phyloP scores from a whole-genome alignment of 176 grass and related monocot species.

The Hordeum marinum region DNA sequence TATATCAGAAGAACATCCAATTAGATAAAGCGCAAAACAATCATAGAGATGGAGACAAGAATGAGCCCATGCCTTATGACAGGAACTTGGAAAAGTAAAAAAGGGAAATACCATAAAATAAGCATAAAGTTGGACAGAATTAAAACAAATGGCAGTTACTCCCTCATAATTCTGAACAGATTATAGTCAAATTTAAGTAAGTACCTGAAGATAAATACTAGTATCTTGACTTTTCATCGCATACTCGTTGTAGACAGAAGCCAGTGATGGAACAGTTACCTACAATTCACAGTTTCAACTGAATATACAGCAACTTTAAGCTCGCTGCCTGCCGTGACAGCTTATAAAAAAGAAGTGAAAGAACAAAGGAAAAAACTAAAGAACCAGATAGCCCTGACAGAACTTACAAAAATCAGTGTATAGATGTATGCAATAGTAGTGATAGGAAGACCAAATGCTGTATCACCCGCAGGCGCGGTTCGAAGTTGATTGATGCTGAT shows the following conservation, averaged over 20 bases:
- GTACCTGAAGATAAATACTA: slow-evolving; percentile 99
- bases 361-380: background rate
- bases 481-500: slow-evolving; percentile 98
- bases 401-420: slow-evolving; percentile 94
- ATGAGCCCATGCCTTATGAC: background rate
- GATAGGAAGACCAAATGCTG: slow-evolving; percentile 65
- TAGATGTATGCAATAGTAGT: slow-evolving; percentile 86
- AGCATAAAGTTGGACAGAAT: background rate
- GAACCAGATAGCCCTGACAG: background rate
- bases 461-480: slow-evolving; percentile 57
- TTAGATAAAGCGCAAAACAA: background rate
- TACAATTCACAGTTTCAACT: slow-evolving; percentile 24
- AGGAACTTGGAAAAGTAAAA: slow-evolving; percentile 6
- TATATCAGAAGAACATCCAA: slow-evolving; percentile 5
- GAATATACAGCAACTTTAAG: slow-evolving; percentile 11
- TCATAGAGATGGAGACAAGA: background rate
- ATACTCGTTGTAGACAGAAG: slow-evolving; percentile 98
- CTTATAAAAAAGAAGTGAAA: slow-evolving; percentile 10
- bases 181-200: background rate
- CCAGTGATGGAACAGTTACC: slow-evolving; percentile 96
- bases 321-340: background rate
- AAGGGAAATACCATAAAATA: slow-evolving; percentile 3
- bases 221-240: slow-evolving; percentile 99
- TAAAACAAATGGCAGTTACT: background rate
- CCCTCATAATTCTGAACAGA: background rate